Evolutionary conservation across 2,329 filamentous ascomycete species (phyloP).

Genomic region (Talaromyces sp.): DNA sequence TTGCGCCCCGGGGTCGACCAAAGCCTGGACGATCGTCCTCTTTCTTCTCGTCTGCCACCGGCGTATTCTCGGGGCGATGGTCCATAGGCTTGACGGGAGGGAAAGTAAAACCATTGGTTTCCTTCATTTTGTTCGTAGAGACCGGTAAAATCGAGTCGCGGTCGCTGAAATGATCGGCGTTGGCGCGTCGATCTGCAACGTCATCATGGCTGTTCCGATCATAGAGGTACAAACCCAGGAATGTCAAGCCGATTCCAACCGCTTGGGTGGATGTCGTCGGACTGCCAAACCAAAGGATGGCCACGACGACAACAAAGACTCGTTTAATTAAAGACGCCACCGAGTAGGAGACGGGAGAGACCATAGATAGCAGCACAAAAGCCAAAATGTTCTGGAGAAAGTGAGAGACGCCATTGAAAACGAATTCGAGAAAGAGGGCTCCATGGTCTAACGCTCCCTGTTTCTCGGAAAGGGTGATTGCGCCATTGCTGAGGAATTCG

Average conservation of each 20-base stretch:
- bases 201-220: conserved; percentile 85
- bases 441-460: conserved; percentile 66
- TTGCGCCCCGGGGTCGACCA: conserved; percentile 34
- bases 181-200: conserved; percentile 76
- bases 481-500: conserved; percentile 77
- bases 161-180: conserved; percentile 57
- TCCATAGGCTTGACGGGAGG: conserved; percentile 20
- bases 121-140: conserved; percentile 30
- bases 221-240: conserved; percentile 89
- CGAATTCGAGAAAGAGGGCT: conserved; percentile 67
- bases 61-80: conserved; percentile 12
- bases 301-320: conserved; percentile 92
- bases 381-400: conserved; percentile 95
- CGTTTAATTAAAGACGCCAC: conserved; percentile 95
- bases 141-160: conserved; percentile 60
- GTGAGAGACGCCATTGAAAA: conserved; percentile 96
- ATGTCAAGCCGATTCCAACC: conserved; percentile 80
- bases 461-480: conserved; percentile 68
- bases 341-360: conserved; percentile 94
- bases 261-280: conserved; percentile 78
- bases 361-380: conserved; percentile 84
- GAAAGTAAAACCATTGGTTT: conserved; percentile 32
- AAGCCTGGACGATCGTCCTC: conserved; percentile 43
- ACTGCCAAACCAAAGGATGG: conserved; percentile 94
- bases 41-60: conserved; percentile 31